Evolutionary conservation across 345 rosid genomes (phyloP).

Genomic region (Eutrema heterophyllum): DNA sequence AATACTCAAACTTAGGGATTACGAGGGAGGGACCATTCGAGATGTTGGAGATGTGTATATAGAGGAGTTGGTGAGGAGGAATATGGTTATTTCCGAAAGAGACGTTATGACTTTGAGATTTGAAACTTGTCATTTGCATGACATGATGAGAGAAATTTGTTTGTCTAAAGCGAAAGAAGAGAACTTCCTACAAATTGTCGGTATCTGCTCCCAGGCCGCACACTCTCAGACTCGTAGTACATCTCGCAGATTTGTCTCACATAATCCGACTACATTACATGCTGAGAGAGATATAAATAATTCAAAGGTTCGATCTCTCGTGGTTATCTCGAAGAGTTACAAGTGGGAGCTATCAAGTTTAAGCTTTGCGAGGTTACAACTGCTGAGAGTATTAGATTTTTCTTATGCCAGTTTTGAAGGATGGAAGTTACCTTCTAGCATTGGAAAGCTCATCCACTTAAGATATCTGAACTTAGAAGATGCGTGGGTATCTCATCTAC

Average conservation of each 20-base stretch:
- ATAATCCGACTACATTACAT: background rate
- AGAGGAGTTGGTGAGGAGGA: constrained; percentile 25
- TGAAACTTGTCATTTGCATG: background rate
- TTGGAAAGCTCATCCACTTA: constrained; percentile 32
- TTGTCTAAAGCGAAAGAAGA: constrained; percentile 12
- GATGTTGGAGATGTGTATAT: constrained; percentile 23
- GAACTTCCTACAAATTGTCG: background rate
- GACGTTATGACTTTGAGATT: background rate
- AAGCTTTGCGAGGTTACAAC: background rate
- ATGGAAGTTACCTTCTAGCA: constrained; percentile 9
- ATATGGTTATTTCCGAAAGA: constrained; percentile 28
- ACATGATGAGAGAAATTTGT: constrained; percentile 24
- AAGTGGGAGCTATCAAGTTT: too few relatives aligned
- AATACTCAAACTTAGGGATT: too few relatives aligned
- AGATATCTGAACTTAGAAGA: too few relatives aligned
- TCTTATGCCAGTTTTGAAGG: background rate
- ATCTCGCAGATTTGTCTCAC: constrained; percentile 24
- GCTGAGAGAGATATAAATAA: background rate
- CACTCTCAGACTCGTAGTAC: background rate
- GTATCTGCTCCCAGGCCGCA: background rate
- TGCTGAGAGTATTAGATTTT: constrained; percentile 31
- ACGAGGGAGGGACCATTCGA: background rate
- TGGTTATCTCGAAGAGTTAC: background rate
- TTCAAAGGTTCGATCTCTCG: background rate
- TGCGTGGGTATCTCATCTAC: too few relatives aligned